Percentiles rank a stretch among this genome's conserved stretches.
These are phyloP conservation scores for Zymoseptoria tritici DNA, from an alignment of 2,329 filamentous ascomycete genomes.

Conservation along the genomic window DNA sequence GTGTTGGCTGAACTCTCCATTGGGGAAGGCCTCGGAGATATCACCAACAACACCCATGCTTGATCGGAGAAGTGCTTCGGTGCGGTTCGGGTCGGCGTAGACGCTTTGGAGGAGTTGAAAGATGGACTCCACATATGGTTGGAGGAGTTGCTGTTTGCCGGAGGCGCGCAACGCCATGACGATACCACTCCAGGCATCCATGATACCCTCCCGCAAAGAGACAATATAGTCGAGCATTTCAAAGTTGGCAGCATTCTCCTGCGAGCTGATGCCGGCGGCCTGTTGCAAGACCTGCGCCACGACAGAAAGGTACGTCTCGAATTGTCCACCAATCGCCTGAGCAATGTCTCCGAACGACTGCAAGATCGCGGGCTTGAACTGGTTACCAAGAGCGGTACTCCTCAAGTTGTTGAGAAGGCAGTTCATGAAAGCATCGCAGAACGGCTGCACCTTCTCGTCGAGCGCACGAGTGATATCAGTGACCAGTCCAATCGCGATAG, in stretches of 20 bases:
- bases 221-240: slow-evolving; percentile 97
- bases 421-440: slow-evolving; percentile 98
- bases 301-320: slow-evolving; percentile 86
- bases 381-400: slow-evolving; percentile 79
- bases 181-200: slow-evolving; percentile 98
- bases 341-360: slow-evolving; percentile 98
- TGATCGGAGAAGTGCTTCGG: slow-evolving; percentile 85
- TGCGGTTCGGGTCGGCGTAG: slow-evolving; percentile 75
- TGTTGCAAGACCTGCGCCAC: slow-evolving; percentile 93
- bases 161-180: slow-evolving; percentile 87
- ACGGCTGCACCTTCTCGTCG: slow-evolving; percentile 84
- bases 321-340: slow-evolving; percentile 82
- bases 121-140: slow-evolving; percentile 74
- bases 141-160: slow-evolving; percentile 63
- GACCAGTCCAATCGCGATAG: slow-evolving; percentile 94
- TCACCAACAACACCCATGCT: slow-evolving; percentile 97
- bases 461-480: slow-evolving; percentile 92
- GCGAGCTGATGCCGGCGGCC: slow-evolving; percentile 68
- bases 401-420: slow-evolving; percentile 85
- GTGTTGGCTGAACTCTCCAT: slow-evolving; percentile 72
- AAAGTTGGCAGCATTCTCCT: slow-evolving; percentile 56
- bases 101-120: slow-evolving; percentile 80
- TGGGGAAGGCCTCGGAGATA: slow-evolving; percentile 85
- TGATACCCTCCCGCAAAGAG: slow-evolving; percentile 91
- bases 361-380: slow-evolving; percentile 96